phyloP scores from a whole-genome alignment of 495 filamentous ascomycete genomes.

The Hypoxylon perforatum region DNA sequence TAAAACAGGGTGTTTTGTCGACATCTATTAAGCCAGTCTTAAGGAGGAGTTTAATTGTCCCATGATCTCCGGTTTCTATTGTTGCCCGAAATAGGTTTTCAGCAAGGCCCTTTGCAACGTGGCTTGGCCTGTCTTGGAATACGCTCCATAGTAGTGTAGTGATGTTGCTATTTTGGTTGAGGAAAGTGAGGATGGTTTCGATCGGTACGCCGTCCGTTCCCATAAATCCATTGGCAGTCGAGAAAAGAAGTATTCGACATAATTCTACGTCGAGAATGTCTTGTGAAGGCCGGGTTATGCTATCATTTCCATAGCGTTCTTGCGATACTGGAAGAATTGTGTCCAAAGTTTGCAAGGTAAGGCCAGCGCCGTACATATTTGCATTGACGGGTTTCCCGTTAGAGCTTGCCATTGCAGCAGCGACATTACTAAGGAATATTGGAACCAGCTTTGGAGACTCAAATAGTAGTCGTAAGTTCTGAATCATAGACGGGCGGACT shows the following conservation, averaged over 20 bases:
- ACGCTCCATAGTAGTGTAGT: conserved; percentile 1
- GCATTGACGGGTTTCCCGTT: neutral
- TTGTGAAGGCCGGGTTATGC: neutral
- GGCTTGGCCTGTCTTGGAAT: neutral
- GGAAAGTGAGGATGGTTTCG: neutral
- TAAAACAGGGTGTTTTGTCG: conserved; percentile 8
- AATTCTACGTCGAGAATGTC: conserved; percentile 9
- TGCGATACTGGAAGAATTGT: conserved; percentile 3
- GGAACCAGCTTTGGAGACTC: neutral
- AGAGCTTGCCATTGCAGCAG: neutral
- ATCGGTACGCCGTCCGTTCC: conserved; percentile 13
- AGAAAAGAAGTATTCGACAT: conserved; percentile 17
- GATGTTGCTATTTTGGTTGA: conserved; percentile 10
- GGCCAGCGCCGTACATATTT: neutral
- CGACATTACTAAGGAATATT: conserved; percentile 3
- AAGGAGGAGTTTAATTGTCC: conserved; percentile 7
- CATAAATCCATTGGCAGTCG: conserved; percentile 22
- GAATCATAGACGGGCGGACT: conserved; percentile 3
- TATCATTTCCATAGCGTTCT: neutral
- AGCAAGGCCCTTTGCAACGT: conserved; percentile 12
- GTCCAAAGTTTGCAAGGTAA: conserved; percentile 8
- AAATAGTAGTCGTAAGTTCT: neutral
- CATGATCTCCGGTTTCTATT: conserved; percentile 23
- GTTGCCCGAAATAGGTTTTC: conserved; percentile 28
- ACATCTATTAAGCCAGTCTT: conserved; percentile 14